Evolutionary conservation across 2,329 filamentous ascomycete genomes (phyloP).

Genomic region (Penicillium sp.): DNA sequence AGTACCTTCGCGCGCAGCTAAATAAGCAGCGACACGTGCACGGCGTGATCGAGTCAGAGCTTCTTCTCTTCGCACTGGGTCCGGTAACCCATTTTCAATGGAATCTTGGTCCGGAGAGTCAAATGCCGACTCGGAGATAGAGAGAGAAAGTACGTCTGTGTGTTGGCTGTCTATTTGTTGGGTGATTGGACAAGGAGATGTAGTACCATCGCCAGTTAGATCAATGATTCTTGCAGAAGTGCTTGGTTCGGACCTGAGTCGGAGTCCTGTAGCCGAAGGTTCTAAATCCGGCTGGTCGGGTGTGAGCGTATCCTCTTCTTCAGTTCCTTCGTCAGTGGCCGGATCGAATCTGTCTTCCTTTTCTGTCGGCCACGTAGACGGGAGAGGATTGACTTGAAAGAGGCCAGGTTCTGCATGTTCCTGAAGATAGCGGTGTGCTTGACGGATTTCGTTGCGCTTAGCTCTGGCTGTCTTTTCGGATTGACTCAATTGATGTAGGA

Average conservation of each 20-base stretch:
- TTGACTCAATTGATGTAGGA: neutral
- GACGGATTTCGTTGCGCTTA: conserved; percentile 26
- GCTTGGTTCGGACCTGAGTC: neutral
- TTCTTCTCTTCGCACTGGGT: neutral
- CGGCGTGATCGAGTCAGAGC: conserved; percentile 15
- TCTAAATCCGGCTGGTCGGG: neutral
- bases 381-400: conserved; percentile 29
- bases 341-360: conserved; percentile 4
- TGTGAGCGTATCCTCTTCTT: neutral
- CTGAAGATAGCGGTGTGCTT: conserved; percentile 27
- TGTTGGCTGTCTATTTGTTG: conserved; percentile 18
- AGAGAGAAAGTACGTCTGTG: conserved; percentile 22
- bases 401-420: conserved; percentile 15
- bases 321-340: neutral
- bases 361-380: conserved; percentile 26
- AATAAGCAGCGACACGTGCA: conserved; percentile 37
- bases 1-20: conserved; percentile 42
- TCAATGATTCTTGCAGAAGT: conserved; percentile 1
- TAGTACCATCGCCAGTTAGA: neutral
- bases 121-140: conserved; percentile 19
- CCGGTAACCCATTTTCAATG: neutral
- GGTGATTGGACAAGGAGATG: neutral
- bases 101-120: conserved; percentile 5
- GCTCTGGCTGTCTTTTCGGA: conserved; percentile 9
- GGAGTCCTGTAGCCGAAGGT: neutral